Percentiles rank a stretch among this genome's conserved stretches.
These are phyloP conservation scores for Pseudognaphalium luteoalbum DNA, from an alignment of 129 eudicot genomes.

Conservation along the genomic window DNA sequence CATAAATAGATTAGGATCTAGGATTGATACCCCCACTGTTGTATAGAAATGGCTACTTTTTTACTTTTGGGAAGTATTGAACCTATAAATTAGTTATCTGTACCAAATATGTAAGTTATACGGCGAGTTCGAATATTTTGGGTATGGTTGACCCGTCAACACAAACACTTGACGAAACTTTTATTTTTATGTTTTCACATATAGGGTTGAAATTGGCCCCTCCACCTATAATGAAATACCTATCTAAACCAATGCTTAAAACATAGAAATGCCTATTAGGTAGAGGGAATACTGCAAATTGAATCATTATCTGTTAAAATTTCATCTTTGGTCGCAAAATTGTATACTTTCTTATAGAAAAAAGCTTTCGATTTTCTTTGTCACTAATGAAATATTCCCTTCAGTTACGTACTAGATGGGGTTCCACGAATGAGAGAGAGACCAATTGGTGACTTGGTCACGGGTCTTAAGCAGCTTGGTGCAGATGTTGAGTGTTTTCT, in stretches of 20 bases:
- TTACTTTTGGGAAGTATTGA: neutral
- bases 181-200: neutral
- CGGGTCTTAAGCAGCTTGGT: slow-evolving; percentile 96
- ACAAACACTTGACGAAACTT: no score
- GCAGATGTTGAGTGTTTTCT: slow-evolving; percentile 93
- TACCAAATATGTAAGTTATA: no score
- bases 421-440: slow-evolving; percentile 99
- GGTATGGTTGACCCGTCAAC: neutral
- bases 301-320: neutral
- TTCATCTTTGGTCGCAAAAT: neutral
- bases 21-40: neutral
- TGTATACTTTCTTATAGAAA: neutral
- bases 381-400: slow-evolving; percentile 7
- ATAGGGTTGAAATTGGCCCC: neutral
- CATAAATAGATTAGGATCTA: neutral
- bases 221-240: neutral
- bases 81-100: no score
- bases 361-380: neutral
- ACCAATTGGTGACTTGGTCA: slow-evolving; percentile 92
- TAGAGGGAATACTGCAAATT: neutral
- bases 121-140: no score
- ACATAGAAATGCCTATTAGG: slow-evolving; percentile 14
- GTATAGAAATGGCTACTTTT: neutral
- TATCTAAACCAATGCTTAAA: neutral
- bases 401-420: slow-evolving; percentile 91